Percentiles rank a stretch among this genome's conserved stretches.
Evolutionary conservation across 1,139 yeast genomes (phyloP).

Genomic region (Suhomyces maxii): DNA sequence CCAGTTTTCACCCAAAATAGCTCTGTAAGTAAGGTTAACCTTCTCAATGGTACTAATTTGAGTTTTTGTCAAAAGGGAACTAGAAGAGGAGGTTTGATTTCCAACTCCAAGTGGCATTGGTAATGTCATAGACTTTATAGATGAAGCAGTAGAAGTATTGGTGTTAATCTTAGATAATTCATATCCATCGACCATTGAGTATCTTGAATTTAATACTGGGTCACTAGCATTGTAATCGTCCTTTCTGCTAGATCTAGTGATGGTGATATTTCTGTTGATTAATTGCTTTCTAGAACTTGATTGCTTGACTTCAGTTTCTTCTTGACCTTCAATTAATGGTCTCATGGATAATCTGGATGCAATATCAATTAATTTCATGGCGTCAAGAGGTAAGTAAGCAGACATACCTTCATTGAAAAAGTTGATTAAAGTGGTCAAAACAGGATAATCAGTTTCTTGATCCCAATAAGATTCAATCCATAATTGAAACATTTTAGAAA

Average conservation of each 20-base stretch:
- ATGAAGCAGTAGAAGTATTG: constrained; percentile 39
- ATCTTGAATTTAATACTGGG: constrained; percentile 29
- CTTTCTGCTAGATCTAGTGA: constrained; percentile 29
- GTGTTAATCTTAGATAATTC: constrained; percentile 51
- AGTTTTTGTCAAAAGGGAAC: constrained; percentile 36
- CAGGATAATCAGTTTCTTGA: constrained; percentile 55
- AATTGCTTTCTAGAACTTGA: constrained; percentile 30
- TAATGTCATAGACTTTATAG: constrained; percentile 39
- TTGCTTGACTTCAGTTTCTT: constrained; percentile 10
- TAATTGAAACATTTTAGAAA: constrained; percentile 65
- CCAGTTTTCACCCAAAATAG: constrained; percentile 54
- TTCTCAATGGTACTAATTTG: constrained; percentile 47
- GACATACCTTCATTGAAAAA: constrained; percentile 75
- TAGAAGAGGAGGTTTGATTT: constrained; percentile 41
- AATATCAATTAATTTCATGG: constrained; percentile 58
- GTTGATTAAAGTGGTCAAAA: constrained; percentile 68
- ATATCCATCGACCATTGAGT: constrained; percentile 53
- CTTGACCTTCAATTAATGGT: constrained; percentile 31
- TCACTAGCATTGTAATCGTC: constrained; percentile 20
- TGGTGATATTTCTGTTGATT: constrained; percentile 47
- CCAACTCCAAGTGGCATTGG: constrained; percentile 48
- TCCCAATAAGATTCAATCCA: constrained; percentile 94
- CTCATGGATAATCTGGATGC: constrained; percentile 54
- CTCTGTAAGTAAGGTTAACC: constrained; percentile 49
- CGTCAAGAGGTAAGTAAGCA: constrained; percentile 58